A percentile compares a stretch with the other conserved stretches of the same genome.
Conservation (phyloP, 805 yeast genomes). For the Cyberlindnera suaveolens region DNA sequence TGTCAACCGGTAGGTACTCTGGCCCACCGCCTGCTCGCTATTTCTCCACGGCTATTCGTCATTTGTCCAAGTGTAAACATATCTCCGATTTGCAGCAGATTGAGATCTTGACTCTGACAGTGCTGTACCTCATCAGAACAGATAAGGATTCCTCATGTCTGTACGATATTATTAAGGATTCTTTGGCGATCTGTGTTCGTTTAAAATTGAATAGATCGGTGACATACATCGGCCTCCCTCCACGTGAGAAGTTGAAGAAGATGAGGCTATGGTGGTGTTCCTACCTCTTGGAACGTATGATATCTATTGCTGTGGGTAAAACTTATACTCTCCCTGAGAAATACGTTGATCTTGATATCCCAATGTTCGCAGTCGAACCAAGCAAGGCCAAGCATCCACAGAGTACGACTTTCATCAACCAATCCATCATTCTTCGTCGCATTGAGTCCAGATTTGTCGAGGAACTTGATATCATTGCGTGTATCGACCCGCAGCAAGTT, state of each 20-base stretch:
- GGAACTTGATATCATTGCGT: constrained; percentile 35
- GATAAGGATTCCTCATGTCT: constrained; percentile 53
- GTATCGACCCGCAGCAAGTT: constrained; percentile 17
- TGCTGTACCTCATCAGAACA: constrained; percentile 51
- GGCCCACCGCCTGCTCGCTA: constrained; percentile 51
- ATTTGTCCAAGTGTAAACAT: constrained; percentile 39
- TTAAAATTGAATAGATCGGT: constrained; percentile 31
- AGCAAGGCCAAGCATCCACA: constrained; percentile 25
- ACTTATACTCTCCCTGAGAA: constrained; percentile 48
- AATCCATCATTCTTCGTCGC: constrained; percentile 48
- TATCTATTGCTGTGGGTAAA: constrained; percentile 55
- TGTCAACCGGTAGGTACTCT: constrained; percentile 48
- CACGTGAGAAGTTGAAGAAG: constrained; percentile 30
- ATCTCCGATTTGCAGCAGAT: constrained; percentile 40
- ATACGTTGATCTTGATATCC: constrained; percentile 41
- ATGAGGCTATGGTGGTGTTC: constrained; percentile 61
- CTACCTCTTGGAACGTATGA: constrained; percentile 55
- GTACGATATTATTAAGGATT: constrained; percentile 47
- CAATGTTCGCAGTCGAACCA: constrained; percentile 42
- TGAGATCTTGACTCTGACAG: constrained; percentile 46
- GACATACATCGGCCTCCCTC: constrained; percentile 26
- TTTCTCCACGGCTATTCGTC: constrained; percentile 55
- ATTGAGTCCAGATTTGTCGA: constrained; percentile 57
- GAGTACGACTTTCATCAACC: constrained; percentile 40
- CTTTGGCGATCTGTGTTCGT: constrained; percentile 39